A percentile compares a stretch with the other conserved stretches of the same genome.
Conservation (phyloP, 2,329 filamentous ascomycete genomes). For the Hypoxylon sp. region DNA sequence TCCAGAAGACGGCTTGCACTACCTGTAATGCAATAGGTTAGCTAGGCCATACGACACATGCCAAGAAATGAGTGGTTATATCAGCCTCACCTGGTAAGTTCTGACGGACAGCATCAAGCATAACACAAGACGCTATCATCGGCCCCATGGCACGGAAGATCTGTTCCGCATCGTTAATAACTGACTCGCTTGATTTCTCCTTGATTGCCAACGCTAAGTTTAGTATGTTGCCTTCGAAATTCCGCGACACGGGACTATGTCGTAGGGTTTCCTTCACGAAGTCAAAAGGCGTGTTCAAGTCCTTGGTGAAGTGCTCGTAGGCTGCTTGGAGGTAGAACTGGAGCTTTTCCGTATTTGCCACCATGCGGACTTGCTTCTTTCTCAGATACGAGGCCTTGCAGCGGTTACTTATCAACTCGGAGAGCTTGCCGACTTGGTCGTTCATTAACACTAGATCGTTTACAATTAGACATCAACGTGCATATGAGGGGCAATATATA, state of each 20-base stretch:
- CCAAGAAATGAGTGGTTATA: not conserved
- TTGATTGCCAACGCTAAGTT: slow-evolving; percentile 48
- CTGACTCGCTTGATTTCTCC: slow-evolving; percentile 36
- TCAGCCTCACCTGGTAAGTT: slow-evolving; percentile 45
- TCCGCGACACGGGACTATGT: slow-evolving; percentile 49
- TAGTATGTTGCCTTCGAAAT: slow-evolving; percentile 51
- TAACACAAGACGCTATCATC: slow-evolving; percentile 51
- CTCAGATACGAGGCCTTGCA: slow-evolving; percentile 55
- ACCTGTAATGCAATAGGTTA: slow-evolving; percentile 31
- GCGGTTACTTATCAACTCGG: slow-evolving; percentile 55
- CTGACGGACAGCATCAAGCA: slow-evolving; percentile 51
- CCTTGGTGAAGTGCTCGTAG: slow-evolving; percentile 50
- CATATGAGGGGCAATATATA: not conserved
- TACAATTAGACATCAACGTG: slow-evolving; percentile 15
- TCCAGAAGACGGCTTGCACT: slow-evolving; percentile 50
- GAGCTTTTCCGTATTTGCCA: slow-evolving; percentile 47
- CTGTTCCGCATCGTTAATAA: slow-evolving; percentile 44
- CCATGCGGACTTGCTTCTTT: slow-evolving; percentile 57
- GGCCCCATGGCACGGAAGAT: slow-evolving; percentile 50
- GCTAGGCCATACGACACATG: not conserved
- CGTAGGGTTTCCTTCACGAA: slow-evolving; percentile 51
- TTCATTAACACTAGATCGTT: slow-evolving; percentile 58
- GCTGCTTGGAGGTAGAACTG: slow-evolving; percentile 51
- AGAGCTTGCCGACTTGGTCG: slow-evolving; percentile 60
- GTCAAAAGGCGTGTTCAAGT: slow-evolving; percentile 51